Evolutionary conservation across 2,329 filamentous ascomycete genomes (phyloP), one percentile per base, ranked within the genome.

Genomic region (Teratosphaeria zuluensis): DNA sequence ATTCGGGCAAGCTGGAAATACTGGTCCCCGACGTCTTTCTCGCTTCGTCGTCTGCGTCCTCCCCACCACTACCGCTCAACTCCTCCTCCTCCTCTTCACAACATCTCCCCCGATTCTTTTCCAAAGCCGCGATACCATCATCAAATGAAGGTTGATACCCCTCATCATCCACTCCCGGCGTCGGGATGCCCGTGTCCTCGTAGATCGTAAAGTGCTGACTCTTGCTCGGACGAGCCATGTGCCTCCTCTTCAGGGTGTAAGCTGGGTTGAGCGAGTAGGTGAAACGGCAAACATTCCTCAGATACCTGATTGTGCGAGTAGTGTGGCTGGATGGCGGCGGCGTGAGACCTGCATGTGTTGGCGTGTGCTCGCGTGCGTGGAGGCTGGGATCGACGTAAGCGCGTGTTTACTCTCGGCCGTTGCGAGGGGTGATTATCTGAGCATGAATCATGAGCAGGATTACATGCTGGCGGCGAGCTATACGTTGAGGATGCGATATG

Each of bases 1-100:
- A 70, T n/a, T 70, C 68, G 4, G 69, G 66, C 9, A 72, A 56
- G 0, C 69, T 70, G 4, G 70, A 72, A 21, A 72, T 63, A 11
- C 69, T 69, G 12, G 68, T 64, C 7, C 61, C 61, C 2, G 69
- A 70, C 35, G 64, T 56, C 56, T 31, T 56, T n/a, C 33, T 51
- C 33, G 31, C n/a, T n/a, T 54, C 52, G 19, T 55, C 24, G 31
- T 31, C n/a, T 7, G n/a, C 33, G 8, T 51, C 42, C 28, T 31
- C 54, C 24, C 19, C 21, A 21, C 7, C 54, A 8, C 14, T 35
- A 14, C 51, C 53, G 33, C 52, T 9, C 32, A 52, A 30, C 33
- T 16, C 35, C n/a, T 52, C 8, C 24, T 51, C 54, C 31, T 55
- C 54, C 19, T 14, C 33, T 2, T 14, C 21, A 12, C 12, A 14